A percentile compares a stretch with the other conserved stretches of the same genome.
Evolutionary conservation across 2,329 filamentous ascomycete genomes (phyloP).

Genomic region (Podosphaera fusca): DNA sequence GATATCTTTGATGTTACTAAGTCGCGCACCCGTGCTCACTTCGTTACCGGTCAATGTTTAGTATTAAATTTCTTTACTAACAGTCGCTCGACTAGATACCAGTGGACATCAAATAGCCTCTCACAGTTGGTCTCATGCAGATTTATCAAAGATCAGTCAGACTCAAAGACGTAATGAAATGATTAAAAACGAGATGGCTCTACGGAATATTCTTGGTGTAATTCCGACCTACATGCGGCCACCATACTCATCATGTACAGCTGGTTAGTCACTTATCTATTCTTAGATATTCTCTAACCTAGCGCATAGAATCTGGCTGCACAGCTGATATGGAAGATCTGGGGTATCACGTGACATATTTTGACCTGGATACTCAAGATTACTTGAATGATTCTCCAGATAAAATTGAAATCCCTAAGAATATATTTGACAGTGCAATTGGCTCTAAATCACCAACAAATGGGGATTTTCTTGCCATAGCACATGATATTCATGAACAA

Average conservation of each 20-base stretch:
- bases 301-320: slow-evolving; percentile 11
- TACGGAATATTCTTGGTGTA: slow-evolving; percentile 29
- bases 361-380: slow-evolving; percentile 26
- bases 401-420: slow-evolving; percentile 22
- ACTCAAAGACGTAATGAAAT: slow-evolving; percentile 24
- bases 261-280: slow-evolving; percentile 3
- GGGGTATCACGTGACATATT: slow-evolving; percentile 26
- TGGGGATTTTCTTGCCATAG: slow-evolving; percentile 24
- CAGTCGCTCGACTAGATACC: slow-evolving; percentile 7
- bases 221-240: slow-evolving; percentile 30
- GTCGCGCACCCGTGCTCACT: too few species aligned
- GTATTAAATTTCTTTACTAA: too few species aligned
- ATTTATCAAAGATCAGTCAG: slow-evolving; percentile 21
- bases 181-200: slow-evolving; percentile 28
- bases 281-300: background rate
- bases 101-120: slow-evolving; percentile 37
- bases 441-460: slow-evolving; percentile 4
- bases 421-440: slow-evolving; percentile 14
- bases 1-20: too few species aligned
- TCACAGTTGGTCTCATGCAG: slow-evolving; percentile 30
- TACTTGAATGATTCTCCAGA: slow-evolving; percentile 22
- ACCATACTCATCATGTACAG: slow-evolving; percentile 22
- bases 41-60: too few species aligned
- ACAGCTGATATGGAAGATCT: slow-evolving; percentile 18
- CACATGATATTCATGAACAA: slow-evolving; percentile 19